Conservation (phyloP, 495 filamentous ascomycete species). For the Acidomyces sp. region DNA sequence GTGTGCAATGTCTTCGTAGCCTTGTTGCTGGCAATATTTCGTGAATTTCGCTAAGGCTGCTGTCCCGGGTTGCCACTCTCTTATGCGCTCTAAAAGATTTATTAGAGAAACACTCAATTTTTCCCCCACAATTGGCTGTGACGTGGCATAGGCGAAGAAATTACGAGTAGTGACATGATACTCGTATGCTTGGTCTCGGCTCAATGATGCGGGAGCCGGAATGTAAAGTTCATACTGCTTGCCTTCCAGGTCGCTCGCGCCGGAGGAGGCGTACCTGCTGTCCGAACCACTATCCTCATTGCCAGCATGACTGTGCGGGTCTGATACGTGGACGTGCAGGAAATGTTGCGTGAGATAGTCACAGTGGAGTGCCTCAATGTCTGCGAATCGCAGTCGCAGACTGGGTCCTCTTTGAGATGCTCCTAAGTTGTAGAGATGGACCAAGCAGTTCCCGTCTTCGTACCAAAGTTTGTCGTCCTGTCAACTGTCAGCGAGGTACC, state of each 20-base stretch:
- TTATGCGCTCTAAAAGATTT: constrained; percentile 44
- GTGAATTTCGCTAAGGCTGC: constrained; percentile 39
- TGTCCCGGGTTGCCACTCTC: constrained; percentile 19
- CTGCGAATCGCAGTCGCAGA: constrained; percentile 41
- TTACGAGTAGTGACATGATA: constrained; percentile 55
- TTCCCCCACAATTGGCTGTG: constrained; percentile 46
- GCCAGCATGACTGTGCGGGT: constrained; percentile 15
- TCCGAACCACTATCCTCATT: constrained; percentile 2
- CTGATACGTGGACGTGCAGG: constrained; percentile 19
- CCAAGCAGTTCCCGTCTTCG: constrained; percentile 46
- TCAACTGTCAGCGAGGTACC: background rate
- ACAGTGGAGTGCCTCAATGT: constrained; percentile 29
- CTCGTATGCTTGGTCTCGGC: constrained; percentile 37
- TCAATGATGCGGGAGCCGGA: constrained; percentile 39
- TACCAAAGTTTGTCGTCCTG: constrained; percentile 54
- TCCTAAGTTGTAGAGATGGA: constrained; percentile 47
- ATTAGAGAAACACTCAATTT: constrained; percentile 44
- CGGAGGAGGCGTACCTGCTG: constrained; percentile 11
- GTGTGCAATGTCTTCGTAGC: constrained; percentile 48
- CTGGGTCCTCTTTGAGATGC: constrained; percentile 48
- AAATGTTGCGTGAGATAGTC: constrained; percentile 38
- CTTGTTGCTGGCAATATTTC: constrained; percentile 43
- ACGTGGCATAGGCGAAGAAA: constrained; percentile 51
- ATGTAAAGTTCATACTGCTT: constrained; percentile 46
- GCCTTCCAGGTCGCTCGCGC: constrained; percentile 4